A percentile compares a stretch with the other conserved stretches of the same genome.
phyloP scores from a whole-genome alignment of 1,284 basidiomycete species.

The Amylostereum areolatum region DNA sequence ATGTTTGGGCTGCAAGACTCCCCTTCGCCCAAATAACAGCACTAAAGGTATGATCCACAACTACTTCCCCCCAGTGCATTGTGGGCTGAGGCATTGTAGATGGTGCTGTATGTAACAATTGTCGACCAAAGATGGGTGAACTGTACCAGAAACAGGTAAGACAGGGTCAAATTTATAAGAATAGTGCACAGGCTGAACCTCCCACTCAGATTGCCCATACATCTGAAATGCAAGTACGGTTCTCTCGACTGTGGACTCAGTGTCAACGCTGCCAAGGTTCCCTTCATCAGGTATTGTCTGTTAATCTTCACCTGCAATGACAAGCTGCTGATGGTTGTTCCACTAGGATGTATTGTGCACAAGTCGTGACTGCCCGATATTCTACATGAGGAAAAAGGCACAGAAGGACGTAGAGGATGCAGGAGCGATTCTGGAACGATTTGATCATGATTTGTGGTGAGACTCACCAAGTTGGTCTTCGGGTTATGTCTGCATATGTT shows the following conservation, averaged over 20 bases:
- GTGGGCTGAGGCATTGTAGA: slow-evolving; percentile 38
- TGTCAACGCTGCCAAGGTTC: slow-evolving; percentile 96
- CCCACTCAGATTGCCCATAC: slow-evolving; percentile 42
- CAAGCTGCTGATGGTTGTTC: not conserved
- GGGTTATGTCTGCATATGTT: not conserved
- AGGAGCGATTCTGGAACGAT: slow-evolving; percentile 72
- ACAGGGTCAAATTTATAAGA: not conserved
- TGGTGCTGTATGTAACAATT: slow-evolving; percentile 91
- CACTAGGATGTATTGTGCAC: slow-evolving; percentile 91
- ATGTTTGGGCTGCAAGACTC: slow-evolving; percentile 90
- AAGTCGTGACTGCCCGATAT: slow-evolving; percentile 97
- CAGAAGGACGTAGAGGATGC: slow-evolving; percentile 94
- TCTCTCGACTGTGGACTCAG: slow-evolving; percentile 93
- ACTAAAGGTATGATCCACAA: slow-evolving; percentile 48
- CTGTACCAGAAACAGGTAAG: slow-evolving; percentile 86
- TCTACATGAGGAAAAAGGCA: slow-evolving; percentile 95
- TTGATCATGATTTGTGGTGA: slow-evolving; percentile 68
- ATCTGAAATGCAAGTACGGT: slow-evolving; percentile 81
- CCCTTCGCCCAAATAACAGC: slow-evolving; percentile 67
- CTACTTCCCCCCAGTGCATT: not conserved
- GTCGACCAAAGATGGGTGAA: slow-evolving; percentile 76
- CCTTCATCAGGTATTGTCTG: slow-evolving; percentile 70
- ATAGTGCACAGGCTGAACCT: not conserved
- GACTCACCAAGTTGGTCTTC: not conserved
- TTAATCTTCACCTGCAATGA: not conserved